Percentiles rank a stretch among this genome's conserved stretches.
Conservation (phyloP, 1,284 basidiomycete species). For the Ustilago vetiveriae region DNA sequence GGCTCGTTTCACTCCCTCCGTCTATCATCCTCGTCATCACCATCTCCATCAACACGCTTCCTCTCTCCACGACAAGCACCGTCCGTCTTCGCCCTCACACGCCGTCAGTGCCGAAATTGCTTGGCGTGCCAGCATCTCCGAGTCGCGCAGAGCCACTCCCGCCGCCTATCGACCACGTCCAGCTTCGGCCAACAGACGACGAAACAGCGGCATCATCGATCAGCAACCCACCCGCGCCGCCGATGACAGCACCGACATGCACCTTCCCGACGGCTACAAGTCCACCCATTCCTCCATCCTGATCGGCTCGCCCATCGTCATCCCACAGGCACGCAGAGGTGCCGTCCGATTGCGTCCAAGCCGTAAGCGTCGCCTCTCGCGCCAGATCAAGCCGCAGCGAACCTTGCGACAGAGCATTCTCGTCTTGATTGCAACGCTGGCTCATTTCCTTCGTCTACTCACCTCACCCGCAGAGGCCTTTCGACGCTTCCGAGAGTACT, state of each 20-base stretch:
- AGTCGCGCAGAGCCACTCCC: conserved; percentile 44
- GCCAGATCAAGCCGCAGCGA: conserved; percentile 21
- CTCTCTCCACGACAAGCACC: conserved; percentile 8
- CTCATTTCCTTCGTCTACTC: conserved; percentile 26
- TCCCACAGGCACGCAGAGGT: conserved; percentile 57
- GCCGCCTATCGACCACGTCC: conserved; percentile 51
- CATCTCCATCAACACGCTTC: conserved; percentile 15
- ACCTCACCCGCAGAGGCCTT: conserved; percentile 37
- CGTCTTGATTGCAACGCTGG: conserved; percentile 17
- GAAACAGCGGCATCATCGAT: conserved; percentile 28
- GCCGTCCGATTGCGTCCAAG: conserved; percentile 40
- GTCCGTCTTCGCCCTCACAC: conserved; percentile 1
- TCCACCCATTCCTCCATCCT: conserved; percentile 44
- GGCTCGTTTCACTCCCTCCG: conserved; percentile 47
- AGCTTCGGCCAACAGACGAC: conserved; percentile 20
- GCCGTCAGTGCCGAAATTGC: conserved; percentile 20
- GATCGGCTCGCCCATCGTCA: conserved; percentile 55
- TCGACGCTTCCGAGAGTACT: conserved; percentile 33
- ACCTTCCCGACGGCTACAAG: conserved; percentile 17
- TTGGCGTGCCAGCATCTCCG: conserved; percentile 35
- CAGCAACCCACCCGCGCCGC: conserved; percentile 16
- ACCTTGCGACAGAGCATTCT: conserved; percentile 25
- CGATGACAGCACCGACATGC: conserved; percentile 45
- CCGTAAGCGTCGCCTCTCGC: conserved; percentile 17
- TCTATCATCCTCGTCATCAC: conserved; percentile 18